Percentiles rank a stretch among this genome's conserved stretches.
phyloP scores from a whole-genome alignment of 2,329 filamentous ascomycete species.

The Penicillium concentricum region DNA sequence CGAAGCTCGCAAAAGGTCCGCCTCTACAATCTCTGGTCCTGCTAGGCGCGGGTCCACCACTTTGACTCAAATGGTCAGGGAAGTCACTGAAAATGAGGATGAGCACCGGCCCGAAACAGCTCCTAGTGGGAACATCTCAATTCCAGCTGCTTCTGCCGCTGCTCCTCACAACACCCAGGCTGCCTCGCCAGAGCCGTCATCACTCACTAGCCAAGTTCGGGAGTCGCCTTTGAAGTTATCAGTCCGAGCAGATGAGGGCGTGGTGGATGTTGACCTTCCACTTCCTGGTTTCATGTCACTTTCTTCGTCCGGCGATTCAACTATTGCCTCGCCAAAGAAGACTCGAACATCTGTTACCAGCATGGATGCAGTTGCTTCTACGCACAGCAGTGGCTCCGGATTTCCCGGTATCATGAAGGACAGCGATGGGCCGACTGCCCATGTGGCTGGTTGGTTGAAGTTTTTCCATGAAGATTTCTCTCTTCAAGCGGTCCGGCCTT shows the following conservation, averaged over 20 bases:
- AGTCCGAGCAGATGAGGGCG: conserved; percentile 57
- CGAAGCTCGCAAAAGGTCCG: conserved; percentile 30
- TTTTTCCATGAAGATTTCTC: conserved; percentile 60
- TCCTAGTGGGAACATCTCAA: conserved; percentile 37
- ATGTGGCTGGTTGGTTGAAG: conserved; percentile 59
- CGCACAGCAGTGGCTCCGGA: conserved; percentile 42
- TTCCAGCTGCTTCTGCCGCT: conserved; percentile 27
- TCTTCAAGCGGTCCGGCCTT: conserved; percentile 58
- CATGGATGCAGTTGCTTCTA: conserved; percentile 50
- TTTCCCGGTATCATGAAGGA: conserved; percentile 33
- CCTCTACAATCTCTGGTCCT: conserved; percentile 27
- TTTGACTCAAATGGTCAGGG: conserved; percentile 37
- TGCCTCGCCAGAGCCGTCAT: conserved; percentile 29
- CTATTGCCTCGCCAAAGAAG: conserved; percentile 43
- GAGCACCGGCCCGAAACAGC: conserved; percentile 22
- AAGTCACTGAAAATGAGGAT: conserved; percentile 23
- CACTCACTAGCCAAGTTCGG: conserved; percentile 32
- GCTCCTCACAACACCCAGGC: conserved; percentile 20
- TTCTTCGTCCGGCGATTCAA: conserved; percentile 47
- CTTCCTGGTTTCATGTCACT: conserved; percentile 53
- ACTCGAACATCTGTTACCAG: conserved; percentile 52
- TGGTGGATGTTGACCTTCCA: conserved; percentile 61
- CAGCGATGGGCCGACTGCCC: conserved; percentile 50
- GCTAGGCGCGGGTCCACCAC: conserved; percentile 28
- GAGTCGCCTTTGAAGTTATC: conserved; percentile 53